Evolutionary conservation across 306 rosid species (phyloP), one percentile per base, ranked within the genome.

Genomic region (Luffa acutangula): DNA sequence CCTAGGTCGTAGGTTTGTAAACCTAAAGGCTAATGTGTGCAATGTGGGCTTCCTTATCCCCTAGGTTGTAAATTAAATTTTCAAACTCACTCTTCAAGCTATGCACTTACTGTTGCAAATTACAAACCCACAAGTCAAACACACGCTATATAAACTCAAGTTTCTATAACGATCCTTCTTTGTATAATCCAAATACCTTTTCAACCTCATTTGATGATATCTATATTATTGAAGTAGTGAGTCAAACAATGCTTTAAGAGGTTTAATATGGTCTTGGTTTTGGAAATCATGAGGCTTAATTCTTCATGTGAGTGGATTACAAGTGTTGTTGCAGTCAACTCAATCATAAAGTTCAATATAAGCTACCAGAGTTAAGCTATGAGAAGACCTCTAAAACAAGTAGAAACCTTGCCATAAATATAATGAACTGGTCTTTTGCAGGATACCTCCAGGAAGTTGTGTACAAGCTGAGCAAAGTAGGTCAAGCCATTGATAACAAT

Each of bases 401-500:
- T 39, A 25, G 59, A 72, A 72, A 48, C 78, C 25, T 49, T 25
- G 37, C 15, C 9, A 11, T 0, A 25, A 25, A 25, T 25, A 25
- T 25, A 14, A 53, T 82, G 34, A 77, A 72, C 52, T 72, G 36
- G 34, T 53, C 37, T 69, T 76, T 79, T 80, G 85, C 90, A 95
- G 97, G 82, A 57, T 91, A 91, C 84, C 92, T 93, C 71, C 98
- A 95, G 88, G 96, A 90, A 25, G 34, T 93, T 75, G 98, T 95
- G 82, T 90, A 87, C 88, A 93, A 87, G 87, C 83, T 93, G 79
- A 93, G 94, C 86, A 89, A 85, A 90, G 91, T 89, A 78, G 99
- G 97, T 77, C 92, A 89, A 80, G 97, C 99, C 58, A 90, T 96
- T 49, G 99, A 93, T 15, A 85, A 80, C 10, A 88, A 90, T 78